A percentile compares a stretch with the other conserved stretches of the same genome.
phyloP scores from a whole-genome alignment of 2,329 filamentous ascomycete species.

The Penicillium nordicum region DNA sequence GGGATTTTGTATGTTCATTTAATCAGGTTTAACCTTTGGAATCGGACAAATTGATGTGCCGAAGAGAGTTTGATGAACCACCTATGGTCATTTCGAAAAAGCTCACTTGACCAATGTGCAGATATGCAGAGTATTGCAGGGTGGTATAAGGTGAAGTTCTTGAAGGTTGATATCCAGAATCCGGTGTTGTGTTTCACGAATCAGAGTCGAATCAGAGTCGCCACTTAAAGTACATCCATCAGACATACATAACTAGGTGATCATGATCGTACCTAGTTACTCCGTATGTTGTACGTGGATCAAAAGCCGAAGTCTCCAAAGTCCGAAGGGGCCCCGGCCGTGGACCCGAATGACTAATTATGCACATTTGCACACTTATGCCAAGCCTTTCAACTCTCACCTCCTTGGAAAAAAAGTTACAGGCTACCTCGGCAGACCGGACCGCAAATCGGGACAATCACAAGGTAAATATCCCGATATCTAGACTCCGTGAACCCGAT shows the following conservation, averaged over 20 bases:
- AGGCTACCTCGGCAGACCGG: neutral
- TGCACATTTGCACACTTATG: constrained; percentile 3
- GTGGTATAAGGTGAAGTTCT: neutral
- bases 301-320: neutral
- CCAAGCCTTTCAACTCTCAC: neutral
- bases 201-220: neutral
- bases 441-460: neutral
- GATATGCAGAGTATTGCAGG: neutral
- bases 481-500: neutral
- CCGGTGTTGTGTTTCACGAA: neutral
- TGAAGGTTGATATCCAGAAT: neutral
- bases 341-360: constrained; percentile 10
- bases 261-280: too few species aligned
- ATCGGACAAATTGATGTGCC: neutral
- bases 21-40: neutral
- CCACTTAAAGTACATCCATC: neutral
- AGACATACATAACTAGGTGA: neutral
- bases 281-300: neutral
- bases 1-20: neutral
- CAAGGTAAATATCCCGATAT: neutral
- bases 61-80: neutral
- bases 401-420: neutral
- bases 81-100: neutral
- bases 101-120: neutral
- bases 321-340: too few species aligned